phyloP scores from a whole-genome alignment of 192 early-diverging fungal species.

The Rhizophagus sp. region DNA sequence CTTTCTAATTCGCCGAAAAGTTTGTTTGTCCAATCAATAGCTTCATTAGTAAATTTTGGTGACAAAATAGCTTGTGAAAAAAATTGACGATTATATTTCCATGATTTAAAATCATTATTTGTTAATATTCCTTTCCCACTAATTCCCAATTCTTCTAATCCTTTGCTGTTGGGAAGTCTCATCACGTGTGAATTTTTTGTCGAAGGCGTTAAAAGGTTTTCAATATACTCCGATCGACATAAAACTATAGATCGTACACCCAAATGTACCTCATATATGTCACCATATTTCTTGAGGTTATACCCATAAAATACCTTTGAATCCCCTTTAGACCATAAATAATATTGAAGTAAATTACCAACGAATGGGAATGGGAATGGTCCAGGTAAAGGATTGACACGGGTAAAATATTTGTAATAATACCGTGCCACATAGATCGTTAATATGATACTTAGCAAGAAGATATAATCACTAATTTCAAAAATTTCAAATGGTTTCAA shows the following conservation, averaged over 20 bases:
- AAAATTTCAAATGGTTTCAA: no score
- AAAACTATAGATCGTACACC: background rate
- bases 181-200: conserved; percentile 2
- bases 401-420: no score
- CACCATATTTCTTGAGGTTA: conserved; percentile 15
- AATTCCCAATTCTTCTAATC: background rate
- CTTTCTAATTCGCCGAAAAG: background rate
- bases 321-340: no score
- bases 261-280: conserved; percentile 6
- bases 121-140: background rate
- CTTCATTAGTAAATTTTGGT: background rate
- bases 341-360: no score
- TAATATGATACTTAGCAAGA: no score
- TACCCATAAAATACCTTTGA: no score
- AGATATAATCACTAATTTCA: no score
- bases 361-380: no score
- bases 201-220: conserved; percentile 11
- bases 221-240: background rate
- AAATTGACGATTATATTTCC: conserved; percentile 21
- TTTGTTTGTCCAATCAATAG: background rate
- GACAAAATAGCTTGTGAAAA: conserved; percentile 4
- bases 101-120: background rate
- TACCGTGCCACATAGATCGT: no score
- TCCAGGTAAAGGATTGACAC: no score
- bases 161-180: background rate